Percentiles rank a stretch among this genome's conserved stretches.
Evolutionary conservation across 441 rosid species (phyloP).

Genomic region (Lepidium campestre): DNA sequence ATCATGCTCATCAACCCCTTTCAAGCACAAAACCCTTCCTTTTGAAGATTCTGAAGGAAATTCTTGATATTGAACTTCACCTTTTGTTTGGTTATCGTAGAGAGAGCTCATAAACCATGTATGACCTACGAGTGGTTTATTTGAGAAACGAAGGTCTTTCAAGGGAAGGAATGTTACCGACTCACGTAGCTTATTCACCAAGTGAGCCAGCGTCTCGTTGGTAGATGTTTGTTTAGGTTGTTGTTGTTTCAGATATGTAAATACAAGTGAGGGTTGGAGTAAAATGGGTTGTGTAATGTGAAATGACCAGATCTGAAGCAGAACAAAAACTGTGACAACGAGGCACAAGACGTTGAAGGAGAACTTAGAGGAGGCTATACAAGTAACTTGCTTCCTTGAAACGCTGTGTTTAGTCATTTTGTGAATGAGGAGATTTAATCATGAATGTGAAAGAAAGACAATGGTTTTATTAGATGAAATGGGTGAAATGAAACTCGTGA

Average conservation of each 20-base stretch:
- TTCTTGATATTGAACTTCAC: conserved; percentile 57
- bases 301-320: conserved; percentile 44
- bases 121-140: conserved; percentile 49
- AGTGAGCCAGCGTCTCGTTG: conserved; percentile 11
- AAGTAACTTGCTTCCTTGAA: conserved; percentile 4
- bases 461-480: background rate
- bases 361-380: conserved; percentile 31
- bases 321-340: conserved; percentile 33
- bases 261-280: conserved; percentile 7
- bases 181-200: conserved; percentile 42
- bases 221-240: conserved; percentile 2
- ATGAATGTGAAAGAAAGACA: background rate
- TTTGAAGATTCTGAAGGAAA: conserved; percentile 57
- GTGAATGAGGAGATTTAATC: background rate
- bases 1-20: conserved; percentile 56
- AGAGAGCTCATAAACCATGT: conserved; percentile 85
- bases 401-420: conserved; percentile 14
- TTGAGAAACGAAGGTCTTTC: conserved; percentile 50
- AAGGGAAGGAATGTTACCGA: conserved; percentile 68
- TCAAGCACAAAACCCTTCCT: conserved; percentile 49
- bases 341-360: conserved; percentile 29
- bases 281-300: conserved; percentile 13
- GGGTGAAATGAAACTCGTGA: conserved; percentile 22
- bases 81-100: conserved; percentile 46
- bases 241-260: conserved; percentile 13